Evolutionary conservation across 768 basidiomycete species (phyloP), one percentile per base, ranked within the genome.

Genomic region (Lanmaoa pseudosensibilis): DNA sequence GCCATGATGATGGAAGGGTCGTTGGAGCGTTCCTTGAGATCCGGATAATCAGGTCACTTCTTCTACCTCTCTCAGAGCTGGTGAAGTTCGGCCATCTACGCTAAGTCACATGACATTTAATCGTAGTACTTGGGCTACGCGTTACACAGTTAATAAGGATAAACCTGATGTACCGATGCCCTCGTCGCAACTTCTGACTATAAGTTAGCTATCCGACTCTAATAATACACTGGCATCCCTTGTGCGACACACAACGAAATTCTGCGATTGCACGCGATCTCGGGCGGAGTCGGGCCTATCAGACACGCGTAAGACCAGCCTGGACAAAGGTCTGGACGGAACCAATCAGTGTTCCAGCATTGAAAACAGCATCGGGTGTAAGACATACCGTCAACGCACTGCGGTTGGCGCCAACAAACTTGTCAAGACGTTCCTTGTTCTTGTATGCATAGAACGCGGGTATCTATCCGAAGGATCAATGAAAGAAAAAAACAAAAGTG

Each of bases 401-500:
- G 0, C 0, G 27, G 27, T 50, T 19, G 3, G 64, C 64, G 15
- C 65, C 60, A 15, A 49, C 38, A n/a, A n/a, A n/a, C 1, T 11
- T 0, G 1, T 23, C 27, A 0, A 69, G 0, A 0, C 21, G 13
- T 6, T 33, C 2, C 1, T 23, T 34, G 8, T 45, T 12, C 34
- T 38, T 58, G 51, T 48, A 60, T 12, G n/a, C 60, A 32, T 54
- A 37, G 52, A 69, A 63, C 15, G 51, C 55, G 2, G 68, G 70
- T 44, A 65, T 61, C 65, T 69, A 33, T 30, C 15, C 23, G 2
- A 33, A n/a, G 16, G n/a, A 27, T 23, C 25, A 6, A 33, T 12
- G 19, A 9, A 5, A 10, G 6, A 13, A 10, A 5, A 33, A 32
- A 1, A 15, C n/a, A n/a, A n/a, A 48, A 39, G n/a, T 13, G 15